A percentile compares a stretch with the other conserved stretches of the same genome.
These are phyloP conservation scores for Wickerhamomyces subpelliculosus DNA, from an alignment of 805 yeast genomes.

Conservation along the genomic window DNA sequence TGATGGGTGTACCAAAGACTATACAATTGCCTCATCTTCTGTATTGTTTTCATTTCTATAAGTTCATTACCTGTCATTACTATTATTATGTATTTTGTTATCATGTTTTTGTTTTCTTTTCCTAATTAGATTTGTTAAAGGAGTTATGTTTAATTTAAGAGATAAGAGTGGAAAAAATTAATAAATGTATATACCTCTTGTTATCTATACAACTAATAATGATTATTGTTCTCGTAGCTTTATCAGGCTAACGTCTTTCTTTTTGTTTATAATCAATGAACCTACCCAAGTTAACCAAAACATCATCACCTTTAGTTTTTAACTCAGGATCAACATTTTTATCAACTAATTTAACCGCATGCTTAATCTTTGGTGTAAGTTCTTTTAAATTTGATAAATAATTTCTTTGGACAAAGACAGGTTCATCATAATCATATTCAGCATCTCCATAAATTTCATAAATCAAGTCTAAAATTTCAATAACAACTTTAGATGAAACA, in stretches of 20 bases:
- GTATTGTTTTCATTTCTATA: too few relatives aligned
- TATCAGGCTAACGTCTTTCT: slow-evolving; percentile 33
- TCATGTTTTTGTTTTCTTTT: too few relatives aligned
- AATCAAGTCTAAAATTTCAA: slow-evolving; percentile 57
- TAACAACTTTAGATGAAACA: slow-evolving; percentile 33
- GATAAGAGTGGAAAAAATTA: too few relatives aligned
- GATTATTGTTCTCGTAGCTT: too few relatives aligned
- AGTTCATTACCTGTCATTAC: too few relatives aligned
- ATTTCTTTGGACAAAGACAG: slow-evolving; percentile 53
- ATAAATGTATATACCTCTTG: too few relatives aligned
- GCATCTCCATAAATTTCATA: slow-evolving; percentile 81
- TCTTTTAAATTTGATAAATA: slow-evolving; percentile 36
- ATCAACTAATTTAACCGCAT: slow-evolving; percentile 56
- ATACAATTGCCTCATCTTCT: too few relatives aligned
- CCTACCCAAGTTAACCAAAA: slow-evolving; percentile 57
- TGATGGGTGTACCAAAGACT: slow-evolving; percentile 3
- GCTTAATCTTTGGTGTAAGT: slow-evolving; percentile 41
- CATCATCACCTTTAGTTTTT: slow-evolving; percentile 61
- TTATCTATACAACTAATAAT: too few relatives aligned
- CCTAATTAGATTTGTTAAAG: too few relatives aligned
- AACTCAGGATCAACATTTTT: slow-evolving; percentile 51
- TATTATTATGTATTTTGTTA: too few relatives aligned
- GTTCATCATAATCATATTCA: slow-evolving; percentile 55
- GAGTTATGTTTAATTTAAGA: too few relatives aligned
- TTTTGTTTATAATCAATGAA: slow-evolving; percentile 69